phyloP scores from a whole-genome alignment of 257 asterid species.

The Euphrasia confusa region DNA sequence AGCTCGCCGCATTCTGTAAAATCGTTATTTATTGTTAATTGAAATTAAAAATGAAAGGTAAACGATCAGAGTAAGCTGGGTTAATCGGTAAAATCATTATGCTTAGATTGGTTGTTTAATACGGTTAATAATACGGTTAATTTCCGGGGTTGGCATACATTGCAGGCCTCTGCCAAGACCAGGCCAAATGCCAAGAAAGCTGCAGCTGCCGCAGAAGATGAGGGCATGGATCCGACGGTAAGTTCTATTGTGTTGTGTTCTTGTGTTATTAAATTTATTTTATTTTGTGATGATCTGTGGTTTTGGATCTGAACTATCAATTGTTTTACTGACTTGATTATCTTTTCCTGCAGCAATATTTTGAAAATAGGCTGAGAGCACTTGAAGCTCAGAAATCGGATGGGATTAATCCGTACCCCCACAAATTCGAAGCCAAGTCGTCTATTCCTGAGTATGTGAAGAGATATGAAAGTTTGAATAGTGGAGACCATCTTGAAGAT shows the following conservation, averaged over 20 bases:
- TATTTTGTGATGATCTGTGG: neutral
- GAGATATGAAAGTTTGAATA: neutral
- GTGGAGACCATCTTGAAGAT: slow-evolving; percentile 3
- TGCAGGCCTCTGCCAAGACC: slow-evolving; percentile 41
- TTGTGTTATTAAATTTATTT: neutral
- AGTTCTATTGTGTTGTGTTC: neutral
- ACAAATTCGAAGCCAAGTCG: neutral
- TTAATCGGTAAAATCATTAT: too few species aligned
- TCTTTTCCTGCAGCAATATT: neutral
- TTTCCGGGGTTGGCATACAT: too few species aligned
- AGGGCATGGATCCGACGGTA: slow-evolving; percentile 76
- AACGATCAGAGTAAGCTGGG: too few species aligned
- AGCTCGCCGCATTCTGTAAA: too few species aligned
- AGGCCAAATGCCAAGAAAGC: slow-evolving; percentile 40
- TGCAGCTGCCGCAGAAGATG: slow-evolving; percentile 62
- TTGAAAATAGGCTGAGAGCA: neutral
- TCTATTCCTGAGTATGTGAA: neutral
- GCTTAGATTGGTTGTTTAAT: too few species aligned
- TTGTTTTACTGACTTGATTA: neutral
- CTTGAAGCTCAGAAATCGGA: neutral
- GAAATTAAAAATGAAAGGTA: too few species aligned
- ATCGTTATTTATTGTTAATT: too few species aligned
- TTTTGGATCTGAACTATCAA: neutral
- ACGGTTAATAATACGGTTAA: too few species aligned
- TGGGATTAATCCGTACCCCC: slow-evolving; percentile 1